Percentiles rank a stretch among this genome's conserved stretches.
Conservation (phyloP, 2,329 filamentous ascomycete species). For the Penicillium hesseltinei region DNA sequence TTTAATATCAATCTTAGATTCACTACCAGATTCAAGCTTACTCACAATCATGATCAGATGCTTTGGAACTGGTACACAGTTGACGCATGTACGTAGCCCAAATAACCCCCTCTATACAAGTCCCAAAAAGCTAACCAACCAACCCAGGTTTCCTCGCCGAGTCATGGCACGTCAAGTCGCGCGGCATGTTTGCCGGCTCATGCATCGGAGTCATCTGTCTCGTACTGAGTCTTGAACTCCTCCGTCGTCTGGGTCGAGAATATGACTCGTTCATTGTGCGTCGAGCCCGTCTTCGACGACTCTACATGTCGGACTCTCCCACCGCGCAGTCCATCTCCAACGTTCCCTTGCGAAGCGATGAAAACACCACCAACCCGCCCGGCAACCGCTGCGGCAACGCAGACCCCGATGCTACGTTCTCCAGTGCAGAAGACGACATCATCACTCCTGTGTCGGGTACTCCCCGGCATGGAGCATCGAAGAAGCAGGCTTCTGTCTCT, state of each 20-base stretch:
- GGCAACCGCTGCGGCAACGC: not conserved
- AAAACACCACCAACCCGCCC: not conserved
- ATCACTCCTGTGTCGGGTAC: not conserved
- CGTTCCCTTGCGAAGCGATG: not conserved
- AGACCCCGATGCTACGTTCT: not conserved
- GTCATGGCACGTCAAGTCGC: conserved; percentile 68
- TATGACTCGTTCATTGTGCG: conserved; percentile 68
- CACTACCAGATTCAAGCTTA: not conserved
- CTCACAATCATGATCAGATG: conserved; percentile 14
- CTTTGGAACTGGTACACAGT: conserved; percentile 27
- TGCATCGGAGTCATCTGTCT: conserved; percentile 78
- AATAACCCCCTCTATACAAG: not conserved
- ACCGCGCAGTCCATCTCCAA: not conserved
- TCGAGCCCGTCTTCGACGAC: conserved; percentile 42
- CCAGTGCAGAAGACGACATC: not conserved
- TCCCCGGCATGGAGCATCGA: not conserved
- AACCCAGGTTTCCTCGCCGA: conserved; percentile 61
- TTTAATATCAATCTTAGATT: not conserved
- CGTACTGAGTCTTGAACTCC: conserved; percentile 67
- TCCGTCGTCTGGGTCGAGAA: conserved; percentile 69
- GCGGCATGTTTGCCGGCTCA: conserved; percentile 72
- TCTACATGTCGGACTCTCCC: not conserved
- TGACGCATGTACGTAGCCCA: conserved; percentile 17
- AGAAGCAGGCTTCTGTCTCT: not conserved
- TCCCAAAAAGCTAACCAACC: not conserved